A percentile compares a stretch with the other conserved stretches of the same genome.
phyloP scores from a whole-genome alignment of 2,329 filamentous ascomycete species.

The Phaeosphaeria sp. region DNA sequence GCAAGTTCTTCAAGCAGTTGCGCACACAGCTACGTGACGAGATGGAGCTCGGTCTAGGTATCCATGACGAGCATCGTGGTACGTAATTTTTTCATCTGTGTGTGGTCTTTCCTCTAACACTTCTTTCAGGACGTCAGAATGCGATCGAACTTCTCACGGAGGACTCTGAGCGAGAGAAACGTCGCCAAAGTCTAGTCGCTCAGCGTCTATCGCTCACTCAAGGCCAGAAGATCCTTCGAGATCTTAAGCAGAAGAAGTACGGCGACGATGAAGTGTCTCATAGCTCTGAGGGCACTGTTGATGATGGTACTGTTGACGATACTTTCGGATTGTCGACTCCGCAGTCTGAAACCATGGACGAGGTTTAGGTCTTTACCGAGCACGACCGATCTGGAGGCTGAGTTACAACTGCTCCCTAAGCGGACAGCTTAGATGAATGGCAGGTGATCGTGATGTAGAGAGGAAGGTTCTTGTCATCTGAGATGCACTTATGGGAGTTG shows the following conservation, averaged over 20 bases:
- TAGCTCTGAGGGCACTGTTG: not conserved
- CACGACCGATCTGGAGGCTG: too few species aligned
- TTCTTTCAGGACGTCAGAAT: conserved; percentile 6
- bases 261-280: not conserved
- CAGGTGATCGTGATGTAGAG: not conserved
- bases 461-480: not conserved
- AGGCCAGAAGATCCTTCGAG: conserved; percentile 17
- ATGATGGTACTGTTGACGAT: not conserved
- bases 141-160: conserved; percentile 23
- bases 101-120: conserved; percentile 3
- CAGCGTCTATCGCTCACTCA: conserved; percentile 17
- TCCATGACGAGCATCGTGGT: conserved; percentile 29
- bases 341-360: conserved; percentile 11
- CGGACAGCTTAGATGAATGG: not conserved
- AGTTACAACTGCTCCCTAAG: not conserved
- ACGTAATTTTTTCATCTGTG: conserved; percentile 3
- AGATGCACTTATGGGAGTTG: not conserved
- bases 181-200: conserved; percentile 14
- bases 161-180: conserved; percentile 10
- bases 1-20: conserved; percentile 41
- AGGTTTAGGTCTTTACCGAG: not conserved
- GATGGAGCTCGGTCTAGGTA: conserved; percentile 28
- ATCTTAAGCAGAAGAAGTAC: conserved; percentile 26
- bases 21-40: conserved; percentile 29
- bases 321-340: conserved; percentile 4